These are phyloP conservation scores for Hordeum pubiflorum DNA, from an alignment of 202 grass and related monocot species.

Conservation along the genomic window DNA sequence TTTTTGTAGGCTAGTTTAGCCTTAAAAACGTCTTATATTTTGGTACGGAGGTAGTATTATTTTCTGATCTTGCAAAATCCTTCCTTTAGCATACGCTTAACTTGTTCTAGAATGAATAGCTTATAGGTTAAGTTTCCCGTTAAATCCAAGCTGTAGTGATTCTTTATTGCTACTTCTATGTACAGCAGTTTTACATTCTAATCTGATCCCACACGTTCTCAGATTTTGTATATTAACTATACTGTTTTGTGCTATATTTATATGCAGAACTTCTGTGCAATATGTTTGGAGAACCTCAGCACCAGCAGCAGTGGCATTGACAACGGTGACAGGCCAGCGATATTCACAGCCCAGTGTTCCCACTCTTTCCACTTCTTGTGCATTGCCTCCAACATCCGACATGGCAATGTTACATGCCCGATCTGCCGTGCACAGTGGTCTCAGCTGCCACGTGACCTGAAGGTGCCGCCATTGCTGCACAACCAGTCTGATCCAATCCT, in stretches of 20 bases:
- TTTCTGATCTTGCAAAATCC: not conserved
- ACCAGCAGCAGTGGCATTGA: constrained; percentile 7
- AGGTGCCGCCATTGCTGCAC: constrained; percentile 57
- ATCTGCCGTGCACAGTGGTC: constrained; percentile 94
- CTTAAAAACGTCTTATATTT: too few relatives aligned
- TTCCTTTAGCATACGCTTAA: not conserved
- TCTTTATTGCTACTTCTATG: not conserved
- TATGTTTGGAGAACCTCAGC: constrained; percentile 80
- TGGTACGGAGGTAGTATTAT: not conserved
- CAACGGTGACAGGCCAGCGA: constrained; percentile 23
- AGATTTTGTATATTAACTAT: not conserved
- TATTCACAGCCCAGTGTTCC: constrained; percentile 79
- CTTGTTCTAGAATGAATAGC: not conserved
- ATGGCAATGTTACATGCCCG: constrained; percentile 81
- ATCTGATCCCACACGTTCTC: not conserved
- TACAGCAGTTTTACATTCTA: not conserved
- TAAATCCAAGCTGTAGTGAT: not conserved
- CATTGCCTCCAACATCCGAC: constrained; percentile 87
- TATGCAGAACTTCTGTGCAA: constrained; percentile 77
- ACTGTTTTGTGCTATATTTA: not conserved
- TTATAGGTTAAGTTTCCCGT: not conserved
- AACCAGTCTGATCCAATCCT: constrained; percentile 75
- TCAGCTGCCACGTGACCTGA: constrained; percentile 70
- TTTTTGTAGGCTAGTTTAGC: too few relatives aligned
- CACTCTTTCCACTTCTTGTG: constrained; percentile 88